Base-by-base conservation (phyloP, 768 basidiomycete genomes). In the Russula abietina region DNA sequence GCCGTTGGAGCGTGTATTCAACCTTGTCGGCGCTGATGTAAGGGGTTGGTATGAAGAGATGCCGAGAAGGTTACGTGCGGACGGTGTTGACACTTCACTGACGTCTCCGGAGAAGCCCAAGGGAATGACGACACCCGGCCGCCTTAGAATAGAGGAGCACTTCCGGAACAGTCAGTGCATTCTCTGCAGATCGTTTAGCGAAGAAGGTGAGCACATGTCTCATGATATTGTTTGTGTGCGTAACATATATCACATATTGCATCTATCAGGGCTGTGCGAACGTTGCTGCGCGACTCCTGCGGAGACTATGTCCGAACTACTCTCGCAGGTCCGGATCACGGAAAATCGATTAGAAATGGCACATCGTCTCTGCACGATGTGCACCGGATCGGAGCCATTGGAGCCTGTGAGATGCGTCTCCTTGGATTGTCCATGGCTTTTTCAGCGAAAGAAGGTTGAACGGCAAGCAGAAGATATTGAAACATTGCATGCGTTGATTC, bases 1-100 rank as follows among this genome's bases (percentile, higher is more conserved):
- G 10, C 93, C 96, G 0, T 72, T 99, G 66, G 89, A 91, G 62
- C 83, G 97, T 51, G 83, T 99, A 50, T 92, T 98, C 78, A 93
- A 88, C 68, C 83, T 98, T 26, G 79, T 95, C 38, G 95, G 96
- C 17, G 93, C 88, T 10, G 89, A 97, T 71, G 86, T 96, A 30
- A 81, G 81, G 57, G 77, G 79, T 48, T 98, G 96, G 96, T 98
- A 85, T 70, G 80, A 87, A 54, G 86, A 88, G 32, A 93, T 95
- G 92, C 90, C 92, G 2, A 85, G 84, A 71, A 75, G 77, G 45
- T 75, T 78, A 59, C 74, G 76, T 52, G 75, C 73, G 51, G 70
- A 76, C 69, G 69, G 79, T 71, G 70, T 68, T 59, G 77, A 76
- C 54, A 69, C 73, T 26, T 57, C 74, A 8, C 55, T 71, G 10